Evolutionary conservation across 225 moss, liverwort and hornwort genomes (phyloP), one percentile per base, ranked within the genome.

Genomic region (Pseudisothecium myosuroides): DNA sequence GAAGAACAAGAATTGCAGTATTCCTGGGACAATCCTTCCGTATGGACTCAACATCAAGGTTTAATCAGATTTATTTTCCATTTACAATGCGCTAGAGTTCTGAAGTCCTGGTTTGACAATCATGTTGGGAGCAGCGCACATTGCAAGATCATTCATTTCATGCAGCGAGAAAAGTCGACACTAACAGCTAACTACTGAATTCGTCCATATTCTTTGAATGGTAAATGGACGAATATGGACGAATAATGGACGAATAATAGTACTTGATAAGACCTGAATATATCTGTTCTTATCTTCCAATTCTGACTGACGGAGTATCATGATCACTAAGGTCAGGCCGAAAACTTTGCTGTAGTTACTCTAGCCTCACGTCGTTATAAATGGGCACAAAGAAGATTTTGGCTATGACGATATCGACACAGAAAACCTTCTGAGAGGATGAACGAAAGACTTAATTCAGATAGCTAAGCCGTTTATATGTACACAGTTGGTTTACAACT

Each of bases 341-440:
- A 69, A 75, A 83, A 80, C 82, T 71, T 52, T 75, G 86, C 85
- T 92, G 87, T 87, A 77, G 81, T 87, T 88, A 87, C 52, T 88
- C 68, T 75, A 37, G 55, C 61, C 61, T 59, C 63, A 82, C 31
- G 88, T 60, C 76, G 61, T 63, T 58, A 45, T 45, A 66, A 79
- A 80, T 61, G 63, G 56, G 49, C n/a, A 79, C 80, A 83, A 54
- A 65, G 50, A 76, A 76, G 45, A 60, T 62, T 45, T 84, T 58
- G 47, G 76, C 62, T 82, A 59, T 72, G n/a, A 36, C 62, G 66
- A 84, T 62, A 27, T 78, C 65, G 52, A 36, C 36, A 64, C 31
- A 84, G 29, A 60, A 68, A 75, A 50, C 28, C 56, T 37, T 77
- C 34, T 26, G 49, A 68, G 66, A 76, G 62, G 82, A 87, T 85